These are phyloP conservation scores for Cicer yamashitae DNA, from an alignment of 306 rosid genomes.

Conservation along the genomic window DNA sequence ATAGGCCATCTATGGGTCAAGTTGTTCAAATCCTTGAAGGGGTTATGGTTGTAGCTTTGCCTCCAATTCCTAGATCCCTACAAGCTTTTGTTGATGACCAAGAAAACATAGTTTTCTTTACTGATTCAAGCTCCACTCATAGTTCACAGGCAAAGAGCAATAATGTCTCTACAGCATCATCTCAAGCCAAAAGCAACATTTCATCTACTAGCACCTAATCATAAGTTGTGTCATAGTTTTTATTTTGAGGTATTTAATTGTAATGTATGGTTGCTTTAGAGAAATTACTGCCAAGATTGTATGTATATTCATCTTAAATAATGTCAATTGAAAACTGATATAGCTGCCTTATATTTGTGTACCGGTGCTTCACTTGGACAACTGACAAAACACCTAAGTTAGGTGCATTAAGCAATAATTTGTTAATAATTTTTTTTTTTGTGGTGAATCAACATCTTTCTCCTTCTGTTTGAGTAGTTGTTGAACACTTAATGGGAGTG, in stretches of 20 bases:
- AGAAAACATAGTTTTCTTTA: constrained; percentile 64
- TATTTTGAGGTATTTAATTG: constrained; percentile 32
- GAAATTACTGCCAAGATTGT: constrained; percentile 32
- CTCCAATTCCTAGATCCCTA: constrained; percentile 71
- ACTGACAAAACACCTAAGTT: neutral
- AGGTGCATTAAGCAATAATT: constrained; percentile 26
- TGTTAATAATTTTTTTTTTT: neutral
- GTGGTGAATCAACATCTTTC: too few relatives aligned
- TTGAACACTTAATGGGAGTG: too few relatives aligned
- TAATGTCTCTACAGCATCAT: constrained; percentile 48
- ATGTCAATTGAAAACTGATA: constrained; percentile 15
- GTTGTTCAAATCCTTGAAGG: constrained; percentile 85
- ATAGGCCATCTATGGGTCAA: constrained; percentile 82
- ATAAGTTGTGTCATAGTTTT: neutral
- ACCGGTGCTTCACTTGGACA: neutral
- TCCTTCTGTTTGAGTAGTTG: too few relatives aligned
- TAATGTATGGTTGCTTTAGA: constrained; percentile 18
- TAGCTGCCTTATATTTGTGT: neutral
- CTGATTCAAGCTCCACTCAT: constrained; percentile 64
- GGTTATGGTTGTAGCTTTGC: constrained; percentile 57
- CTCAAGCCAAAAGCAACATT: constrained; percentile 47
- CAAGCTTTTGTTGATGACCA: constrained; percentile 58
- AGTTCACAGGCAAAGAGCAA: constrained; percentile 55
- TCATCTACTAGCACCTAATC: constrained; percentile 44
- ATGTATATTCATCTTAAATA: constrained; percentile 44